Base-by-base conservation (phyloP, 2,329 filamentous ascomycete species). In the Fusarium piperis region DNA sequence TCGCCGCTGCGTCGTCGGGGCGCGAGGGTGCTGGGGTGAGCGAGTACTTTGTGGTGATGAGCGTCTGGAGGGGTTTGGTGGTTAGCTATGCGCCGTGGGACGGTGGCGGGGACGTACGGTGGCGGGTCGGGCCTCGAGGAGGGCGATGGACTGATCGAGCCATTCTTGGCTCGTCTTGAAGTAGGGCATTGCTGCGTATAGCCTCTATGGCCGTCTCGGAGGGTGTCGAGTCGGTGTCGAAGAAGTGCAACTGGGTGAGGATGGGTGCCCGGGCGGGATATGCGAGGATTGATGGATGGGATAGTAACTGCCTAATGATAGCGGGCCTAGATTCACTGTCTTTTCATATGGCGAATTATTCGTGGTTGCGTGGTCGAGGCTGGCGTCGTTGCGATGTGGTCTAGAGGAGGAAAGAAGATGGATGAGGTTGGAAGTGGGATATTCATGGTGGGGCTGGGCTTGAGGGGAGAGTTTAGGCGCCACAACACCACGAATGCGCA, bases 41-140 rank as follows among this genome's bases (percentile, higher is more conserved):
- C 79, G 90, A 92, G 89, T 98, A 99, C 86, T 93, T 94, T 71
- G 95, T 97, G 74, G 94, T 97, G 84, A 98, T 94, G 78, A 91
- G 90, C 53, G 95, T 95, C 95, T 98, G 78, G 30, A 23, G 23
- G 23, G 23, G 18, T 20, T 35, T 57, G 30, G 38, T 65, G n/a
- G 44, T 65, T 41, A 58, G 64, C 73, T 66, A 65, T 62, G 57
- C 35, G 59, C 20, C 39, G 46, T 32, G 35, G 32, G n/a, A 39
- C 23, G 52, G n/a, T 51, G 52, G 39, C 38, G 39, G 33, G 11
- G 55, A 84, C 89, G 71, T 89, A 97, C 95, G 41, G 93, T 94
- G 35, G 89, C 89, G 5, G 96, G 96, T 53, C 94, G 91, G 62
- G 96, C 95, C 83, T 96, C 90, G 61, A 99, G 86, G 64, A 99